Base-by-base conservation (phyloP, 805 yeast genomes). In the Trichomonascus vanleenenianus region DNA sequence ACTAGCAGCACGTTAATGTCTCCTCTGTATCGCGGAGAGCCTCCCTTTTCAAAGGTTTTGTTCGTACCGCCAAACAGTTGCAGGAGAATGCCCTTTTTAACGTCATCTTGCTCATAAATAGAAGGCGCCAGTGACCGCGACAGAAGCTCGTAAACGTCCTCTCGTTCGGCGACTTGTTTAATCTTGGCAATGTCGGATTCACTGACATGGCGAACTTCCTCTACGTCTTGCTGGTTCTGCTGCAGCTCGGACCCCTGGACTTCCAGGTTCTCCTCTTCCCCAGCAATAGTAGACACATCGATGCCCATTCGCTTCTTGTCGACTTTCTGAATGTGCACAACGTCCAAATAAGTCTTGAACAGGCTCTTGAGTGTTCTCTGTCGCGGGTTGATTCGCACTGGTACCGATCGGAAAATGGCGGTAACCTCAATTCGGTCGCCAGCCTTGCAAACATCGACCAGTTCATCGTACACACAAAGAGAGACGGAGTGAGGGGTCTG, bases 401-500 rank as follows among this genome's bases (percentile, higher is more conserved):
- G 96, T 12, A 86, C 77, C 0, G 96, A 85, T 62, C 96, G 76
- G 69, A 88, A 93, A 34, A 94, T 83, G 50, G 98, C 98, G 47
- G 96, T 88, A 15, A 89, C 94, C 63, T 91, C 96, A 40, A 93
- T 76, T 48, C 97, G 77, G 64, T 93, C 98, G 72, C 98, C 98
- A 7, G 98, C 97, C 56, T 95, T 77, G 58, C 95, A 84, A 44
- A 85, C 74, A 63, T 93, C 98, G 1, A 93, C 98, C 50, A 93
- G 72, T 62, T 93, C 97, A 64, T 93, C 98, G 61, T 91, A 93
- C 1, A 86, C 95, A 69, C 96, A 87, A 25, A 93, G 69, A 5
- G 95, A 86, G 40, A 93, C 85, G 11, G 96, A 83, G 64, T 93
- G 98, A 1, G 98, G 98, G 2, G 98, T 93, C 66, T 93, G 98